These are phyloP conservation scores for Vittaforma corneae DNA, from an alignment of 371 early-diverging fungal species.

Conservation along the genomic window DNA sequence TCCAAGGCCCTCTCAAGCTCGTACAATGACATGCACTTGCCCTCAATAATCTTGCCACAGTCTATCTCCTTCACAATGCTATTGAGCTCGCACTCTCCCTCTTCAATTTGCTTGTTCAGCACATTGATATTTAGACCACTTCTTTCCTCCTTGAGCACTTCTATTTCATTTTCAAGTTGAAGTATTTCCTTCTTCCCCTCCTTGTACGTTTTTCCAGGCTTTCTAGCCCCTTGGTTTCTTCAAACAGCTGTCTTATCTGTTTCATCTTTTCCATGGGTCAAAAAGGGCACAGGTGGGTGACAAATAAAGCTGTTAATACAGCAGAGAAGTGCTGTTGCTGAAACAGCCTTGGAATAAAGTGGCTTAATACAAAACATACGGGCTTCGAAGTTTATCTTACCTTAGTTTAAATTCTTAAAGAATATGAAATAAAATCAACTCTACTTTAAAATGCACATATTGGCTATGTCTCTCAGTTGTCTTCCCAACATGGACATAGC, in stretches of 20 bases:
- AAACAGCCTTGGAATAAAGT: too few relatives aligned
- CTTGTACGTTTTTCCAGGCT: neutral
- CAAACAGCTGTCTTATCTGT: neutral
- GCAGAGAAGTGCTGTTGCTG: too few relatives aligned
- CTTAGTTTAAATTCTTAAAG: neutral
- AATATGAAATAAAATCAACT: neutral
- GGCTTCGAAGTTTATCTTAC: neutral
- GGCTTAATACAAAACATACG: neutral
- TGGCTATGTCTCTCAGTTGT: neutral
- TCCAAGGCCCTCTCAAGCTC: neutral
- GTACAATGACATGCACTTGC: neutral
- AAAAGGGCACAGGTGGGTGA: too few relatives aligned
- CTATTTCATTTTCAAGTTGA: conserved; percentile 2
- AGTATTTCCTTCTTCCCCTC: neutral
- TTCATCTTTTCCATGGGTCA: too few relatives aligned
- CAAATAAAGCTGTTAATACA: neutral
- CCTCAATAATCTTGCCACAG: neutral
- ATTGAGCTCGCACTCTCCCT: neutral
- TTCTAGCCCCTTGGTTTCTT: neutral
- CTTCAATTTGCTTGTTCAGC: neutral
- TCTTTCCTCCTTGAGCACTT: neutral
- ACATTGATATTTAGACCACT: neutral
- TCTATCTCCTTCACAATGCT: neutral
- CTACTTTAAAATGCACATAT: neutral
- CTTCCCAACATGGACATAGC: neutral